Evolutionary conservation across 495 filamentous ascomycete species (phyloP).

Genomic region (Podospora tetraspora): DNA sequence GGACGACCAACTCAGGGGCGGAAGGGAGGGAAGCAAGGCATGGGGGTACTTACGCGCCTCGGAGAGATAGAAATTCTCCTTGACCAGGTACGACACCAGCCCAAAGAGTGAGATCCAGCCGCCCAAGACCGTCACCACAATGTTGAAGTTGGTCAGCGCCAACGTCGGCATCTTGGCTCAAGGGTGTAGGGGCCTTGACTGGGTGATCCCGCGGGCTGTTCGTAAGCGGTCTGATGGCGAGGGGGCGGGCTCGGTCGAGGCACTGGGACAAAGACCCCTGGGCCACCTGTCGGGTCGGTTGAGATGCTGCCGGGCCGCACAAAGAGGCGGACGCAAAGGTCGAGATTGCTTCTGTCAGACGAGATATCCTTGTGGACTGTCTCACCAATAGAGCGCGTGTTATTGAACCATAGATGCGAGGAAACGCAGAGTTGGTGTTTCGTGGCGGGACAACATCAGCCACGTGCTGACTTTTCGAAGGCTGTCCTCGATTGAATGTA

Average conservation of each 20-base stretch:
- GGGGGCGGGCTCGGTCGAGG: background rate
- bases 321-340: background rate
- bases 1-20: background rate
- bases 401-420: constrained; percentile 44
- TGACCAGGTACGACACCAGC: constrained; percentile 80
- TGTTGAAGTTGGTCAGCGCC: constrained; percentile 78
- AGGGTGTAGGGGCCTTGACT: background rate
- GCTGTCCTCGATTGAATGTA: background rate
- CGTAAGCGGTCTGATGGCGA: background rate
- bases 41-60: constrained; percentile 66
- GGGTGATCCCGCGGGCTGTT: background rate
- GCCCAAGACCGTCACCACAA: constrained; percentile 74
- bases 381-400: constrained; percentile 26
- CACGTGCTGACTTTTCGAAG: background rate
- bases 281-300: background rate
- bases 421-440: background rate
- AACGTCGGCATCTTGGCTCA: constrained; percentile 66
- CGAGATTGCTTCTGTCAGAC: background rate
- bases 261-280: background rate
- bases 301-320: background rate
- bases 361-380: background rate
- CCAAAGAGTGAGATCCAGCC: constrained; percentile 87
- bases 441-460: background rate
- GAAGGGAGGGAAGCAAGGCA: background rate
- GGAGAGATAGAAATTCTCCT: constrained; percentile 86